Conservation (phyloP, 257 asterid species). For the Lantana camara region DNA sequence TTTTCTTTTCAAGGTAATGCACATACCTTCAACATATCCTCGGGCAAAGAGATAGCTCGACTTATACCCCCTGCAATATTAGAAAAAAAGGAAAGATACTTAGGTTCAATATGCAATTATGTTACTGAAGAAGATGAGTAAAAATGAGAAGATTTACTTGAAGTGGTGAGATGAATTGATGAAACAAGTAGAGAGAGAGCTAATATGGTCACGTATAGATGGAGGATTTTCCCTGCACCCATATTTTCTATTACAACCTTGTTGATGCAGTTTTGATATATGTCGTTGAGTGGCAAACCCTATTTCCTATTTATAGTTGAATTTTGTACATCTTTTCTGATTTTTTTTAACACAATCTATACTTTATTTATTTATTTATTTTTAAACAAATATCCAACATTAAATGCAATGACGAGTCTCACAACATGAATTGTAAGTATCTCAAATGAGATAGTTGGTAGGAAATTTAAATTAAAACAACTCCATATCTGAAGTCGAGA, state of each 20-base stretch:
- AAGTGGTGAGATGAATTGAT: constrained; percentile 18
- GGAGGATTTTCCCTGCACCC: constrained; percentile 31
- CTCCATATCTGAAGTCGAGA: too few relatives aligned
- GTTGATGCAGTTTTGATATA: constrained; percentile 22
- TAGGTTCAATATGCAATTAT: neutral
- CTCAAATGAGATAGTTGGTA: too few relatives aligned
- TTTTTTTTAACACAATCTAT: neutral
- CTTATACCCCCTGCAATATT: constrained; percentile 25
- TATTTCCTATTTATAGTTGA: constrained; percentile 41
- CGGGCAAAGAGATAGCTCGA: constrained; percentile 20
- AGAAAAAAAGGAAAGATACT: neutral
- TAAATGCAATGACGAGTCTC: too few relatives aligned
- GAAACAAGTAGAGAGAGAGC: constrained; percentile 30
- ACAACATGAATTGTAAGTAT: too few relatives aligned
- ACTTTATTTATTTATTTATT: too few relatives aligned
- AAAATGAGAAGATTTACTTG: constrained; percentile 25
- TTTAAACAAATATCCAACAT: too few relatives aligned
- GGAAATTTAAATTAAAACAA: too few relatives aligned
- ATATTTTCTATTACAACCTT: constrained; percentile 24
- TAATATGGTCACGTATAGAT: constrained; percentile 26
- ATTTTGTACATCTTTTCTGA: neutral
- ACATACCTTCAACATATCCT: constrained; percentile 26
- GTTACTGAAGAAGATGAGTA: neutral
- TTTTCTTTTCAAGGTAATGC: neutral
- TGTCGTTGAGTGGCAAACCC: constrained; percentile 1